A percentile compares a stretch with the other conserved stretches of the same genome.
Evolutionary conservation across 2,329 filamentous ascomycete species (phyloP).

Genomic region (Aquanectria penicillioides): DNA sequence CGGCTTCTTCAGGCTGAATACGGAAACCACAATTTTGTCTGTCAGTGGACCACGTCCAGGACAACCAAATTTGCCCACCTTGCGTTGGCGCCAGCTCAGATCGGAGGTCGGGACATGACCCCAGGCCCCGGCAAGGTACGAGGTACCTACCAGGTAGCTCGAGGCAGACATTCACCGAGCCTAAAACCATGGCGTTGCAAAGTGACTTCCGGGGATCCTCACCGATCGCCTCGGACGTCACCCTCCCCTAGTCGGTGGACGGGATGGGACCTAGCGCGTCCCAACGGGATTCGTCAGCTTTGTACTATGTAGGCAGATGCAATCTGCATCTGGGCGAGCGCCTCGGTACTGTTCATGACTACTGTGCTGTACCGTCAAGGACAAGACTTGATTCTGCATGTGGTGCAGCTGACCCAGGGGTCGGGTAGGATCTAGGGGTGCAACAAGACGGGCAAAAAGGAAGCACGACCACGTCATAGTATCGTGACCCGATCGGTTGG

Average conservation of each 20-base stretch:
- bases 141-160: too few relatives aligned
- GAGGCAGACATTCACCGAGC: conserved; percentile 32
- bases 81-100: conserved; percentile 31
- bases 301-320: conserved; percentile 24
- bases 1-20: conserved; percentile 33
- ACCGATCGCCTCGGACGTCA: conserved; percentile 37
- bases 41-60: conserved; percentile 5
- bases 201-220: conserved; percentile 30
- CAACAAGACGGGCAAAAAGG: conserved; percentile 12
- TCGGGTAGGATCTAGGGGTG: conserved; percentile 36
- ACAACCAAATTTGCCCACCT: conserved; percentile 16
- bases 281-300: conserved; percentile 29
- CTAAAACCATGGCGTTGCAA: conserved; percentile 29
- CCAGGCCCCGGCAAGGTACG: conserved; percentile 29
- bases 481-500: conserved; percentile 41
- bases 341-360: conserved; percentile 31
- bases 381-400: conserved; percentile 25
- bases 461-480: conserved; percentile 41
- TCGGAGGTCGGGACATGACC: conserved; percentile 16
- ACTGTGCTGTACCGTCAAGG: not conserved
- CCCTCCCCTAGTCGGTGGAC: conserved; percentile 31
- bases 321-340: conserved; percentile 27
- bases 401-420: conserved; percentile 31
- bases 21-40: conserved; percentile 7
- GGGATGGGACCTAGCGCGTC: conserved; percentile 26